Percentiles rank a stretch among this genome's conserved stretches.
phyloP scores from a whole-genome alignment of 192 early-diverging fungal species.

The Dimargaris xerosporica region DNA sequence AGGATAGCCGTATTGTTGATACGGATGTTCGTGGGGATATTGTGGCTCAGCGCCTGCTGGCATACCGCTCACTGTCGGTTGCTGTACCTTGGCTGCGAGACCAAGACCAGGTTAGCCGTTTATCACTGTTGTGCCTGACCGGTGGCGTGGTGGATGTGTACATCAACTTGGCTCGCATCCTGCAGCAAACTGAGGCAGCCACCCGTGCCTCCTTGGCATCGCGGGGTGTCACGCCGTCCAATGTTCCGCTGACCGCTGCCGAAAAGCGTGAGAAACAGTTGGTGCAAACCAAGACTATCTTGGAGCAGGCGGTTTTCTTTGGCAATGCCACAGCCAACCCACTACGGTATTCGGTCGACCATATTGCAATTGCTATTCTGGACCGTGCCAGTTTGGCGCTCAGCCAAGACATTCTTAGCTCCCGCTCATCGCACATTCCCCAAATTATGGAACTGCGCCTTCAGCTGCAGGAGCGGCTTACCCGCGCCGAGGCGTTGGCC shows the following conservation, averaged over 20 bases:
- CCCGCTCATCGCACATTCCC: slow-evolving; percentile 22
- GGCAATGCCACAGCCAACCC: slow-evolving; percentile 17
- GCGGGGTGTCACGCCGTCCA: not conserved
- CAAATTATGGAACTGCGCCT: slow-evolving; percentile 22
- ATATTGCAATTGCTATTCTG: slow-evolving; percentile 9
- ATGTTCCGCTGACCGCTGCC: not conserved
- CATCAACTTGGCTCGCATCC: slow-evolving; percentile 9
- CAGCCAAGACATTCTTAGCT: slow-evolving; percentile 21
- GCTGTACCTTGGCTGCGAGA: slow-evolving; percentile 12
- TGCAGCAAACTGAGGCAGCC: not conserved
- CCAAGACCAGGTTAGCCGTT: slow-evolving; percentile 11
- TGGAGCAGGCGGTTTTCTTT: slow-evolving; percentile 30
- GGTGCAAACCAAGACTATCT: slow-evolving; percentile 16
- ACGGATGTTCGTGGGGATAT: not conserved
- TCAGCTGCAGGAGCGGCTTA: slow-evolving; percentile 21
- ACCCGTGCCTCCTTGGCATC: not conserved
- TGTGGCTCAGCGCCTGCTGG: not conserved
- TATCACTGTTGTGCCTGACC: slow-evolving; percentile 17
- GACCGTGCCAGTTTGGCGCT: slow-evolving; percentile 20
- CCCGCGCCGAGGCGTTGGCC: slow-evolving; percentile 18
- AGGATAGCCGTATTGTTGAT: slow-evolving; percentile 14
- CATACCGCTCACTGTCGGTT: not conserved
- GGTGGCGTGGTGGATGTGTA: slow-evolving; percentile 23
- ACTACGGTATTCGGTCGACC: slow-evolving; percentile 17
- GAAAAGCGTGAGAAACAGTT: not conserved